Conservation (phyloP, 176 grass and related monocot species). For the Zea luxurians region DNA sequence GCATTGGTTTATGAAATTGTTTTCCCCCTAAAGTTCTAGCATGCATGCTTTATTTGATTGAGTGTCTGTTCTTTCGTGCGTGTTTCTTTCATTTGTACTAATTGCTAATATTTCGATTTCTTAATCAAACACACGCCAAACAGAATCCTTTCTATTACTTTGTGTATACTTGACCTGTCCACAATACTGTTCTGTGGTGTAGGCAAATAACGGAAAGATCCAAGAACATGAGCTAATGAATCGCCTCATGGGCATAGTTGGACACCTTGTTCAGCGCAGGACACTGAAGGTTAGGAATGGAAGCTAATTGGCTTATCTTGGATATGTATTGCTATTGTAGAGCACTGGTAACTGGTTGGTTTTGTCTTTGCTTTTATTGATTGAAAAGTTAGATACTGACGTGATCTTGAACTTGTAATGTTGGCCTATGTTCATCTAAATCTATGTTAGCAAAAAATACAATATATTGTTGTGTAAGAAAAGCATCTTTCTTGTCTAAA, state of each 20-base stretch:
- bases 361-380: constrained; percentile 5
- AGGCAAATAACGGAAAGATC: constrained; percentile 85
- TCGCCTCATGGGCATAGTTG: constrained; percentile 94
- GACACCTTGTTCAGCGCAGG: constrained; percentile 90
- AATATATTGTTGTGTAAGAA: neutral
- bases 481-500: constrained; percentile 4
- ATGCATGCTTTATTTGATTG: neutral
- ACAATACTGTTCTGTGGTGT: constrained; percentile 37
- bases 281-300: constrained; percentile 73
- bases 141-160: neutral
- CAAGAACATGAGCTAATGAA: constrained; percentile 82
- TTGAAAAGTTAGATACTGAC: neutral
- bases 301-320: constrained; percentile 37
- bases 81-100: constrained; percentile 19
- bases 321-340: constrained; percentile 1
- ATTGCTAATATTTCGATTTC: neutral
- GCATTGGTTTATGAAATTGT: neutral
- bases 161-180: neutral
- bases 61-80: neutral
- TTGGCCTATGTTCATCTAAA: constrained; percentile 8
- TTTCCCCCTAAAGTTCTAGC: constrained; percentile 20
- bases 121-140: neutral
- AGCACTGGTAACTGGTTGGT: neutral
- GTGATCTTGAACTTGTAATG: constrained; percentile 1
- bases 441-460: constrained; percentile 15